A percentile compares a stretch with the other conserved stretches of the same genome.
phyloP scores from a whole-genome alignment of 352 stramenopile genomes.

The Phytopythium ostracodes region DNA sequence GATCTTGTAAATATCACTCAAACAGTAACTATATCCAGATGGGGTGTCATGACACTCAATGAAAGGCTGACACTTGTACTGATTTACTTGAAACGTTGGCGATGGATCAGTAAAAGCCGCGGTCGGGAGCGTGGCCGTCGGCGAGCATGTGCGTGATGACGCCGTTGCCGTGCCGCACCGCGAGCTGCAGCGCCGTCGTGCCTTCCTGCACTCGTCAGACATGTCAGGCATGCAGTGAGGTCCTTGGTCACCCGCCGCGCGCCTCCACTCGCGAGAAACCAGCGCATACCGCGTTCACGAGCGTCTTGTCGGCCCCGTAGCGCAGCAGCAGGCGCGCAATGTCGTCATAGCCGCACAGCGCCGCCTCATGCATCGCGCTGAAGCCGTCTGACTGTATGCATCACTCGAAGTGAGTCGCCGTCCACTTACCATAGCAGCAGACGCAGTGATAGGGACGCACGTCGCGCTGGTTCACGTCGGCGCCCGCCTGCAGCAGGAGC shows the following conservation, averaged over 20 bases:
- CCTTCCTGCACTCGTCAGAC: conserved; percentile 35
- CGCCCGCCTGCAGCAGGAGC: conserved; percentile 42
- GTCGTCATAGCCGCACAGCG: conserved; percentile 57
- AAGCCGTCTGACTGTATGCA: conserved; percentile 55
- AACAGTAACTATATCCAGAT: no score
- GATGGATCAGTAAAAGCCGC: conserved; percentile 50
- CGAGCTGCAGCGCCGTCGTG: conserved; percentile 56
- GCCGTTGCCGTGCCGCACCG: conserved; percentile 59
- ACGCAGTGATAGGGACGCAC: conserved; percentile 15
- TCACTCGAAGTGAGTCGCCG: no score
- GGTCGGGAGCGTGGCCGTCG: conserved; percentile 44
- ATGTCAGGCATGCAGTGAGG: not conserved
- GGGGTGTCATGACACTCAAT: no score
- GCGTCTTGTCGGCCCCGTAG: conserved; percentile 47
- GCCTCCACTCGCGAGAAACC: not conserved
- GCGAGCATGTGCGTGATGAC: conserved; percentile 56
- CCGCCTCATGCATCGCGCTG: conserved; percentile 61
- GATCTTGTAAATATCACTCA: no score
- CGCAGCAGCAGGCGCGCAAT: conserved; percentile 53
- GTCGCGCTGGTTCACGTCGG: conserved; percentile 61
- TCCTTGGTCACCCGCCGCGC: not conserved
- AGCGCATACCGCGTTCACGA: conserved; percentile 39
- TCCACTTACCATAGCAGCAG: not conserved
- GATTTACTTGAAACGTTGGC: not conserved
- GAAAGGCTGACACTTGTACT: no score